These are phyloP conservation scores for Leccinum pellstonianum DNA, from an alignment of 768 basidiomycete genomes.

Conservation along the genomic window DNA sequence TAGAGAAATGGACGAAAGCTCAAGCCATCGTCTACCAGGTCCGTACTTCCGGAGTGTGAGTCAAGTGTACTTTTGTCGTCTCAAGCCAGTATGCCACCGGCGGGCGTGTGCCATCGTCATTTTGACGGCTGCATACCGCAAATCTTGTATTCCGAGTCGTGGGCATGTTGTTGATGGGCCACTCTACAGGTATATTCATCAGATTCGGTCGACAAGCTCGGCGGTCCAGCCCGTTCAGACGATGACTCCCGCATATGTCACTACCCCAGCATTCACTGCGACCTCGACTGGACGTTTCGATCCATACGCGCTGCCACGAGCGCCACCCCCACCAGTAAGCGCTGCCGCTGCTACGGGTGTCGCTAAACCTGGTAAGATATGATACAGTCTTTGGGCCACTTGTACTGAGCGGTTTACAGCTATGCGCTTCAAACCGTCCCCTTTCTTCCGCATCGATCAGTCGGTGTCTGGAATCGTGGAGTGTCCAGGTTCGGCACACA, in stretches of 20 bases:
- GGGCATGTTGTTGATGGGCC: constrained; percentile 18
- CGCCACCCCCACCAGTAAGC: constrained; percentile 37
- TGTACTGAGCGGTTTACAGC: constrained; percentile 37
- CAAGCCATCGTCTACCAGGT: constrained; percentile 68
- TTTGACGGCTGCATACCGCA: constrained; percentile 6
- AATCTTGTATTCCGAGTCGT: background rate
- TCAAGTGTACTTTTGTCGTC: constrained; percentile 25
- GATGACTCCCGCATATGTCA: constrained; percentile 19
- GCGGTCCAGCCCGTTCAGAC: constrained; percentile 28
- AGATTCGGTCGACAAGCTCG: constrained; percentile 26
- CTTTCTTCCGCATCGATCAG: constrained; percentile 72
- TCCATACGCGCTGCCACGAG: constrained; percentile 64
- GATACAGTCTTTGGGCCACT: constrained; percentile 11
- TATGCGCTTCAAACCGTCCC: constrained; percentile 77
- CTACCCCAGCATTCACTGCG: constrained; percentile 24
- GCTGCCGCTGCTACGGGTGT: constrained; percentile 32
- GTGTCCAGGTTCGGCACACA: constrained; percentile 65
- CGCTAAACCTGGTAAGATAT: constrained; percentile 29
- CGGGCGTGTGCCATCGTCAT: constrained; percentile 10
- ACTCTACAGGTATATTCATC: constrained; percentile 29
- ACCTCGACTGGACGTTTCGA: constrained; percentile 51
- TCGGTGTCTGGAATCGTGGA: constrained; percentile 62
- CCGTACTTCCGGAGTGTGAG: constrained; percentile 64
- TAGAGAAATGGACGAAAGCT: constrained; percentile 69
- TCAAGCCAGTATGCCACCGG: constrained; percentile 10